A percentile compares a stretch with the other conserved stretches of the same genome.
Evolutionary conservation across 208 protist species (phyloP).

Genomic region (Trypanosoma boissoni): DNA sequence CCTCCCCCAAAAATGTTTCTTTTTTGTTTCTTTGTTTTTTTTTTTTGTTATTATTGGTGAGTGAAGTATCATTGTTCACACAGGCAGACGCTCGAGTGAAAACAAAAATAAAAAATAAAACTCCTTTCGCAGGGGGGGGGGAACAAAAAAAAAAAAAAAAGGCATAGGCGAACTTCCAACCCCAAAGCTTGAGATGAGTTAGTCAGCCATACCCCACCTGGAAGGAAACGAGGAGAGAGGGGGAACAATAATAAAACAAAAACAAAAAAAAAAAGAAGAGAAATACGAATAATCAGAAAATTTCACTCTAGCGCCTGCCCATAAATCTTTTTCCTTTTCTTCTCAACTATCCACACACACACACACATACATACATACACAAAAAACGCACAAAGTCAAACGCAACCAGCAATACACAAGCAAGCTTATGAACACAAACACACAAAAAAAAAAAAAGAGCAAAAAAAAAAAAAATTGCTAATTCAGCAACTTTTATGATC

Average conservation of each 20-base stretch:
- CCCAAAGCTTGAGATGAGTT: neutral
- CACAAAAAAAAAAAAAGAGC: conserved; percentile 26
- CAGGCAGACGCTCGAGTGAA: too few relatives aligned
- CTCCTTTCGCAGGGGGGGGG: conserved; percentile 11
- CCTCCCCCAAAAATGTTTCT: too few relatives aligned
- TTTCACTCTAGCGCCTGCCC: neutral
- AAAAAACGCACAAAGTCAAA: too few relatives aligned
- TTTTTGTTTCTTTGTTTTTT: too few relatives aligned
- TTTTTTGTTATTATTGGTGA: too few relatives aligned
- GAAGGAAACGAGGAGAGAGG: too few relatives aligned
- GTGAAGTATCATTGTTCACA: too few relatives aligned
- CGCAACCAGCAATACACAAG: conserved; percentile 6
- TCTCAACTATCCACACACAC: neutral
- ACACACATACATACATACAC: conserved; percentile 2
- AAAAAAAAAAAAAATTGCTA: neutral
- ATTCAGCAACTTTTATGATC: neutral
- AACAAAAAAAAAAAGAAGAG: too few relatives aligned
- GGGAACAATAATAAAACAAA: too few relatives aligned
- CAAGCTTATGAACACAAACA: conserved; percentile 8
- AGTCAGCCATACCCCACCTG: too few relatives aligned
- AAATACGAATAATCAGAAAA: too few relatives aligned
- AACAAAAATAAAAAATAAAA: conserved; percentile 20
- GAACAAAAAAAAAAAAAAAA: conserved; percentile 4
- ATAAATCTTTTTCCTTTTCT: neutral
- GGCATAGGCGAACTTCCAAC: neutral